Conservation (phyloP, 768 basidiomycete genomes). For the Daedaleopsis sinensis region DNA sequence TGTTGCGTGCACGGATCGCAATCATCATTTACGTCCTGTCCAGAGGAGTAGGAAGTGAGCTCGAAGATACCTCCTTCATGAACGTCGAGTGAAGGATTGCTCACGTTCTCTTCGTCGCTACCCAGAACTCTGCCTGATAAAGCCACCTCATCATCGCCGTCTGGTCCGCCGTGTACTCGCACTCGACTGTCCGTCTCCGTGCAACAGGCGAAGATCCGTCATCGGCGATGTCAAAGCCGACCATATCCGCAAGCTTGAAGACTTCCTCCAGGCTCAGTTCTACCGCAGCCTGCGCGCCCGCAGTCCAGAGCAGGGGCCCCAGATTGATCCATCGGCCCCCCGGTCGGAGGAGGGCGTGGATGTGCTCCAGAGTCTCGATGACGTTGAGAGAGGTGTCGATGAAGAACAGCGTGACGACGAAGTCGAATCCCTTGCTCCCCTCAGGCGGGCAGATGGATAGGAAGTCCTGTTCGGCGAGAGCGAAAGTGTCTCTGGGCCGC, state of each 20-base stretch:
- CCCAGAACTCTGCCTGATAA: slow-evolving; percentile 71
- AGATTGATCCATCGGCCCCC: slow-evolving; percentile 75
- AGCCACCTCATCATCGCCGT: slow-evolving; percentile 74
- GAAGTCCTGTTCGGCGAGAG: slow-evolving; percentile 62
- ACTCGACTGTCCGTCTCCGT: slow-evolving; percentile 50
- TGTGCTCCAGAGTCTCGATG: slow-evolving; percentile 50
- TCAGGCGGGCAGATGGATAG: slow-evolving; percentile 29
- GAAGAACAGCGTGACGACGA: slow-evolving; percentile 51
- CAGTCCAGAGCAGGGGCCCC: slow-evolving; percentile 68
- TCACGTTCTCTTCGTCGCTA: slow-evolving; percentile 43
- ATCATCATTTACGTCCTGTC: too few relatives aligned
- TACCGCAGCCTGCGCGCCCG: slow-evolving; percentile 54
- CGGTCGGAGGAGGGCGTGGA: slow-evolving; percentile 56
- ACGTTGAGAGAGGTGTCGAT: slow-evolving; percentile 43
- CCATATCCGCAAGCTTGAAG: slow-evolving; percentile 46
- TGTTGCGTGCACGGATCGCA: too few relatives aligned
- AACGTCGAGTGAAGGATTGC: neutral
- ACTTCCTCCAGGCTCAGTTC: slow-evolving; percentile 71
- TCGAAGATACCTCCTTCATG: neutral
- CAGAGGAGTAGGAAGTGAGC: too few relatives aligned
- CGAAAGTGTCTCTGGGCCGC: slow-evolving; percentile 44
- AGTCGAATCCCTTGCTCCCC: slow-evolving; percentile 44
- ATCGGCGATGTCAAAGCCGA: slow-evolving; percentile 51
- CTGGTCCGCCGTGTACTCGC: slow-evolving; percentile 65
- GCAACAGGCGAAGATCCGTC: neutral